These are phyloP conservation scores for Lunasporangiospora selenospora DNA, from an alignment of 192 early-diverging fungal species.

Conservation along the genomic window DNA sequence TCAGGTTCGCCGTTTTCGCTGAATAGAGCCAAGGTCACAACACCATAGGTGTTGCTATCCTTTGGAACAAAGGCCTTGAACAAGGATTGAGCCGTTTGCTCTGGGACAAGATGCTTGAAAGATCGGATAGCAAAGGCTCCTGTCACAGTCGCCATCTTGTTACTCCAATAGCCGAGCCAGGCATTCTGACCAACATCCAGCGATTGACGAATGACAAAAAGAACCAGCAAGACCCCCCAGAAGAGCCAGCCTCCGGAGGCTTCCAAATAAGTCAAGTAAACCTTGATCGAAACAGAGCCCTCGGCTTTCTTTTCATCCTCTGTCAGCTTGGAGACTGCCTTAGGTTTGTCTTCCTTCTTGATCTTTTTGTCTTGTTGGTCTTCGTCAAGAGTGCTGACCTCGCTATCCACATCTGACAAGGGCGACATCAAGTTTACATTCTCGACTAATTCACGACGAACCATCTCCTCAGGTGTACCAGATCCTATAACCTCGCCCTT, in stretches of 20 bases:
- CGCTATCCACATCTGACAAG: conserved; percentile 28
- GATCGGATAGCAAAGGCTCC: conserved; percentile 13
- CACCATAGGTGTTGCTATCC: not conserved
- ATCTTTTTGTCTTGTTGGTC: conserved; percentile 44
- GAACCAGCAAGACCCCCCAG: conserved; percentile 59
- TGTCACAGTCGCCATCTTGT: conserved; percentile 9
- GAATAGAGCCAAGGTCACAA: conserved; percentile 5
- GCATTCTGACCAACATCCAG: conserved; percentile 63
- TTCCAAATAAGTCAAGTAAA: conserved; percentile 82
- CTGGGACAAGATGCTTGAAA: not conserved
- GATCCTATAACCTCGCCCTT: conserved; percentile 63
- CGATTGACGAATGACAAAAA: conserved; percentile 52
- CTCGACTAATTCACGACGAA: conserved; percentile 52
- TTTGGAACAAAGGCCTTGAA: conserved; percentile 6
- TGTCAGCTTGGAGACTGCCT: conserved; percentile 64
- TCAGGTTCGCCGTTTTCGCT: conserved; percentile 1
- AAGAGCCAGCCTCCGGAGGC: conserved; percentile 69
- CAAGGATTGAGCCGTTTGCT: conserved; percentile 3
- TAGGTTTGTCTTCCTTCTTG: conserved; percentile 42
- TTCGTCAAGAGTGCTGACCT: conserved; percentile 36
- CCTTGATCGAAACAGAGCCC: conserved; percentile 76
- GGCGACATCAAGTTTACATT: conserved; percentile 26
- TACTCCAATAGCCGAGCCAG: conserved; percentile 62
- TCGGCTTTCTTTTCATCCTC: conserved; percentile 85
- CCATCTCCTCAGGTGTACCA: conserved; percentile 57